Base-by-base conservation (phyloP, 305 asterid species). In the Coffea humblotiana region DNA sequence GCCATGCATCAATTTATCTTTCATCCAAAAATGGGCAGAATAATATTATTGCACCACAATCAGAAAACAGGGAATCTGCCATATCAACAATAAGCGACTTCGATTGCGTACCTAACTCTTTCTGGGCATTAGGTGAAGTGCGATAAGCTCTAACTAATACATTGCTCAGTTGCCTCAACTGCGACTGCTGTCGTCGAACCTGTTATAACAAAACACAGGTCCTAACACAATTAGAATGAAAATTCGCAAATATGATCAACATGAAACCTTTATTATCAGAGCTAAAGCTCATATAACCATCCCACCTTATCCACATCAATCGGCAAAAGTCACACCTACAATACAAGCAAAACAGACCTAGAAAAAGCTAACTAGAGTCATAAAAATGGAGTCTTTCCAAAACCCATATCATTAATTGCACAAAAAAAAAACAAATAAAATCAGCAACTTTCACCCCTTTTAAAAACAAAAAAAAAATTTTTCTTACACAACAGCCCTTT, bases 141-240 rank as follows among this genome's bases (percentile, higher is more conserved):
- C 60, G 86, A 81, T 82, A 86, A 85, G 87, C 71, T 81, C 88
- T 86, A 60, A 84, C 77, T 77, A 87, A 83, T 65, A 83, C 74
- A 79, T 78, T 76, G 83, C 89, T 84, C 47, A 91, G 82, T 77
- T 82, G 91, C 88, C 88, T 82, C 88, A 89, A 37, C 47, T 85
- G 91, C 4, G 82, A 83, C 65, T 89, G 89, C 72, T 88, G 92
- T 63, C 84, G 80, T 78, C 85, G 87, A 72, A 87, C 89, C 97
- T 92, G 86, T 61, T 77, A 65, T 49, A 87, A 74, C 21, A 14
- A 78, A 83, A 32, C 11, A 58, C 15, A 25, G 54, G 60, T 71
- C 40, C 48, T 5, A 76, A 61, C 16, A 23, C 16, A 68, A 37
- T 49, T 18, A 74, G 64, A 51, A 6, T 23, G 16, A 47, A 9